These are phyloP conservation scores for Alnus rubra DNA, from an alignment of 306 rosid genomes.

Conservation along the genomic window DNA sequence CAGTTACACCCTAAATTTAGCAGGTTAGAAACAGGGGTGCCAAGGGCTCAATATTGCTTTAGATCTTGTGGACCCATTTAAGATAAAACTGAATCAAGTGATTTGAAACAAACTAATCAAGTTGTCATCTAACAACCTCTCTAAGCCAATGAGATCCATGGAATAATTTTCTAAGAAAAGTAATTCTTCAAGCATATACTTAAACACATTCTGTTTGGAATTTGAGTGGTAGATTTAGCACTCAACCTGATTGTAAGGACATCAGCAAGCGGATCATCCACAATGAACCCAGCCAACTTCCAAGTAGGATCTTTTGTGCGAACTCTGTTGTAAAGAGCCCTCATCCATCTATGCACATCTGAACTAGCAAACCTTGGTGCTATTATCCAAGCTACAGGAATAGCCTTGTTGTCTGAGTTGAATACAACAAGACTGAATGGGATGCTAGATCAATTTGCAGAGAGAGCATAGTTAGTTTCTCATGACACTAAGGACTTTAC, in stretches of 20 bases:
- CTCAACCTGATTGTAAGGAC: conserved; percentile 70
- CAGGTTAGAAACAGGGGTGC: not conserved
- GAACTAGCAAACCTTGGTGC: conserved; percentile 62
- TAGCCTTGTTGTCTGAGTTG: conserved; percentile 84
- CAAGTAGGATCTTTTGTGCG: conserved; percentile 76
- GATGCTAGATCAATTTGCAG: conserved; percentile 57
- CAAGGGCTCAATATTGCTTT: not conserved
- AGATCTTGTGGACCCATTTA: not conserved
- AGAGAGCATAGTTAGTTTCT: conserved; percentile 38
- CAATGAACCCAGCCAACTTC: conserved; percentile 84
- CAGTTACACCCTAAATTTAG: conserved; percentile 5
- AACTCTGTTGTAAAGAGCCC: conserved; percentile 85
- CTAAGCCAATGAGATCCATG: not conserved
- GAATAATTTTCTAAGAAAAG: not conserved
- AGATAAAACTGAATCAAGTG: not conserved
- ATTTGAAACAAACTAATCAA: not conserved
- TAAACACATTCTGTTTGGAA: not conserved
- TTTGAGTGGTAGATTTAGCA: conserved; percentile 3
- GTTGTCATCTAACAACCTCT: not conserved
- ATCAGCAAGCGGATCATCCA: conserved; percentile 84
- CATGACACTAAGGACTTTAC: conserved; percentile 15
- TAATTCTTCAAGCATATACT: not conserved
- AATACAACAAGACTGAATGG: conserved; percentile 89
- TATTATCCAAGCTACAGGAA: conserved; percentile 93
- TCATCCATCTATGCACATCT: conserved; percentile 88